phyloP scores from a whole-genome alignment of 768 basidiomycete genomes.

The Leccinum incarnatum region DNA sequence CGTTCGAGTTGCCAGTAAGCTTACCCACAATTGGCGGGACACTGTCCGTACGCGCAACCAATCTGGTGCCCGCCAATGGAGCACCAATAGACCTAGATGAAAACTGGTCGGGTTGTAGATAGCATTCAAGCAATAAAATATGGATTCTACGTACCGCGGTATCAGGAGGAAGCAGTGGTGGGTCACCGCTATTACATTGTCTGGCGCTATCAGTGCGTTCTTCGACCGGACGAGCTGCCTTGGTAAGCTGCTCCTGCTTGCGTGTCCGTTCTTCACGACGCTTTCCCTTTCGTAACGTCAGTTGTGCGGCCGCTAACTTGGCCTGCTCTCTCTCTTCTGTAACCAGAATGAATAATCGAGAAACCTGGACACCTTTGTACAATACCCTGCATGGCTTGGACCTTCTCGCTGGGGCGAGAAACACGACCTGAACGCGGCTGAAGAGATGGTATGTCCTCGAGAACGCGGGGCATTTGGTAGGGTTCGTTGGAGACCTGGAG shows the following conservation, averaged over 20 bases:
- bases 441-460: not conserved
- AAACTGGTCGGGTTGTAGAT: not conserved
- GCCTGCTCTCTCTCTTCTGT: not conserved
- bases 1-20: not conserved
- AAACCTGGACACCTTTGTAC: not conserved
- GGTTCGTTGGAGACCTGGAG: not conserved
- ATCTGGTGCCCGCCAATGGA: not conserved
- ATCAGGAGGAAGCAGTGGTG: not conserved
- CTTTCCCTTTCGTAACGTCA: not conserved
- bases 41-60: not conserved
- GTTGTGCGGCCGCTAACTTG: not conserved
- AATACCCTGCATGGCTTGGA: not conserved
- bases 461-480: not conserved
- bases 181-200: not conserved
- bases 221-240: not conserved
- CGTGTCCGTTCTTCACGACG: not conserved
- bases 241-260: not conserved
- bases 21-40: not conserved
- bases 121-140: not conserved
- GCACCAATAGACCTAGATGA: not conserved
- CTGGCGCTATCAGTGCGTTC: not conserved
- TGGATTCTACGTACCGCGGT: not conserved
- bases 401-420: not conserved
- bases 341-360: not conserved
- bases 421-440: not conserved